Base-by-base conservation (phyloP, 352 stramenopile species). In the Globisporangium nodosum region DNA sequence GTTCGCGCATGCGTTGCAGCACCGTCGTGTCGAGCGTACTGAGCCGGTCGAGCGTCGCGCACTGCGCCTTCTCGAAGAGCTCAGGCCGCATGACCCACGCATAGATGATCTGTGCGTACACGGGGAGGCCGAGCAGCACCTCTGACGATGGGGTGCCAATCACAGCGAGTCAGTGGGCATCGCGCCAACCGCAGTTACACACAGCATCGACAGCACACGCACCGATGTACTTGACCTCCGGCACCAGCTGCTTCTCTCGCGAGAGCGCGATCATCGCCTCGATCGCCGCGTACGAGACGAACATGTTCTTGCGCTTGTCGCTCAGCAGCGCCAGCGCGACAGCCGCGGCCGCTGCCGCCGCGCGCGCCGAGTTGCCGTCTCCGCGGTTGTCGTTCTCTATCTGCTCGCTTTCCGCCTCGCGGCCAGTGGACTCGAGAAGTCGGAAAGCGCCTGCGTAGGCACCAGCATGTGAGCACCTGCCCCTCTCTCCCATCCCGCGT, bases 61-160 rank as follows among this genome's bases (percentile, higher is more conserved):
- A 52, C 50, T 88, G 77, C 1, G 76, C 69, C 39, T 69, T 68
- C 15, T 69, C 58, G 51, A 83, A 81, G 24, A 81, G 49, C 13
- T 86, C 67, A 40, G 65, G 73, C 20, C 71, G 54, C 57, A 79
- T 85, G 54, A 88, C 81, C 80, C 80, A 90, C 52, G 68, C 75
- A 65, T 87, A 66, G 42, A 90, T 84, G 60, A 90, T 61, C 56
- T 74, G 75, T 11, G 68, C 70, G 16, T 64, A 69, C 15, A 68
- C 60, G 12, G 75, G 58, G 21, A 63, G 54, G 15, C 76, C 79
- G 3, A 85, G 47, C 21, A 65, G 54, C 9, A 85, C 56, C 33
- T 85, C 78, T 88, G 42, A 31, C n/a, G 4, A 50, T 30, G 11
- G 24, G 21, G 4, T 6, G 35, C 9, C 27, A 47, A 15, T 9